Evolutionary conservation across 805 yeast genomes (phyloP).

Genomic region (Saccharomyces mikatae): DNA sequence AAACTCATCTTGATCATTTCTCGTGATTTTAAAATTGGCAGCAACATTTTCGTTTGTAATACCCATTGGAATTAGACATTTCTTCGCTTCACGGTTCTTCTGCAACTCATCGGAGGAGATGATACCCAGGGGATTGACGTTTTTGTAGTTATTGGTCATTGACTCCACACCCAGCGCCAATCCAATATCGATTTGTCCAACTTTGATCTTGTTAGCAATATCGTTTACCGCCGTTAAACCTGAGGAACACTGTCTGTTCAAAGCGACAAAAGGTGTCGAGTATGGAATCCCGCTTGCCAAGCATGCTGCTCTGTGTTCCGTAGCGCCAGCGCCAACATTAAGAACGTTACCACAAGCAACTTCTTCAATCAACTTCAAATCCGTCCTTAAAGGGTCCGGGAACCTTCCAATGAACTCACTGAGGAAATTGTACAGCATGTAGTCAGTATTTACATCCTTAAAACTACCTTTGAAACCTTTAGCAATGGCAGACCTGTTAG

Average conservation of each 20-base stretch:
- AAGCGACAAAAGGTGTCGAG: conserved; percentile 66
- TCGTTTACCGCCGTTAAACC: conserved; percentile 88
- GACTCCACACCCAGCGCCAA: conserved; percentile 90
- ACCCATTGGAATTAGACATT: conserved; percentile 93
- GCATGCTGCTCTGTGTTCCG: conserved; percentile 87
- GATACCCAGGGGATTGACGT: conserved; percentile 53
- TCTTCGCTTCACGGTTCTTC: conserved; percentile 42
- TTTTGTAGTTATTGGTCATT: conserved; percentile 87
- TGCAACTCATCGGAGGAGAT: conserved; percentile 48
- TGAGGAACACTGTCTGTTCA: conserved; percentile 92
- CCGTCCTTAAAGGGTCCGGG: conserved; percentile 34
- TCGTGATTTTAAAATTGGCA: conserved; percentile 49
- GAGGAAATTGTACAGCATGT: conserved; percentile 58
- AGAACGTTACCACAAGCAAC: conserved; percentile 87
- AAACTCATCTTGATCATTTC: conserved; percentile 76
- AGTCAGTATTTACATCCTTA: conserved; percentile 77
- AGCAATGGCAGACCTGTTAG: conserved; percentile 84
- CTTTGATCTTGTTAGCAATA: conserved; percentile 76
- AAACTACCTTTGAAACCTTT: conserved; percentile 83
- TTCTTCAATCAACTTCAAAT: conserved; percentile 63
- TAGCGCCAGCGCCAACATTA: conserved; percentile 89
- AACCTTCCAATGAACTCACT: conserved; percentile 50
- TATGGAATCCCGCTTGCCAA: conserved; percentile 88
- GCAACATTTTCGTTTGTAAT: conserved; percentile 91
- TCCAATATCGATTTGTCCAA: conserved; percentile 88